Percentiles rank a stretch among this genome's conserved stretches.
These are phyloP conservation scores for Debaryomyces maramus DNA, from an alignment of 805 yeast genomes.

Conservation along the genomic window DNA sequence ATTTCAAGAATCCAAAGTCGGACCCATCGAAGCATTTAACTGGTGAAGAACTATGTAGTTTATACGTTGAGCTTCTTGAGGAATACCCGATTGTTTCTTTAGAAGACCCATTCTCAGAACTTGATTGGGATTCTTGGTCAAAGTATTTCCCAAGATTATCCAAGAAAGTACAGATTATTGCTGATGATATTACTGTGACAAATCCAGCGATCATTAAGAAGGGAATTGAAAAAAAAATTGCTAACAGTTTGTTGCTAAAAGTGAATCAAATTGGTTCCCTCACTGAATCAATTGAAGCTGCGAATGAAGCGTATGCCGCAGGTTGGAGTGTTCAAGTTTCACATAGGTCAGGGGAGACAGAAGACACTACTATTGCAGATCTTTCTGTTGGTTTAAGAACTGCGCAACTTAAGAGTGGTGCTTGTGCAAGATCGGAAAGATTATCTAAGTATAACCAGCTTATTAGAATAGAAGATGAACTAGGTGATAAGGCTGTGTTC, in stretches of 20 bases:
- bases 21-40: constrained; percentile 16
- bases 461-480: constrained; percentile 23
- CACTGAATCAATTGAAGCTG: constrained; percentile 20
- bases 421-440: constrained; percentile 25
- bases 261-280: constrained; percentile 25
- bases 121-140: constrained; percentile 25
- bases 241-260: constrained; percentile 20
- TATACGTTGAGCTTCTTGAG: constrained; percentile 16
- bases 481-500: constrained; percentile 17
- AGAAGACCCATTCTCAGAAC: constrained; percentile 25
- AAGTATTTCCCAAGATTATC: constrained; percentile 13
- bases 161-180: constrained; percentile 17
- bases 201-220: constrained; percentile 19
- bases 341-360: constrained; percentile 26
- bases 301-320: constrained; percentile 14
- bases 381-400: constrained; percentile 21
- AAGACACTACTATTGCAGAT: constrained; percentile 24
- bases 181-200: constrained; percentile 25
- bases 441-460: constrained; percentile 23
- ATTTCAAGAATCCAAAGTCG: constrained; percentile 21
- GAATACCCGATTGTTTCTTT: constrained; percentile 22
- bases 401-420: constrained; percentile 25
- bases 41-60: constrained; percentile 18
- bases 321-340: constrained; percentile 24
- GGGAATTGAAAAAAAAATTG: constrained; percentile 21